phyloP scores from a whole-genome alignment of 768 basidiomycete genomes.

The Cyathus striatus region DNA sequence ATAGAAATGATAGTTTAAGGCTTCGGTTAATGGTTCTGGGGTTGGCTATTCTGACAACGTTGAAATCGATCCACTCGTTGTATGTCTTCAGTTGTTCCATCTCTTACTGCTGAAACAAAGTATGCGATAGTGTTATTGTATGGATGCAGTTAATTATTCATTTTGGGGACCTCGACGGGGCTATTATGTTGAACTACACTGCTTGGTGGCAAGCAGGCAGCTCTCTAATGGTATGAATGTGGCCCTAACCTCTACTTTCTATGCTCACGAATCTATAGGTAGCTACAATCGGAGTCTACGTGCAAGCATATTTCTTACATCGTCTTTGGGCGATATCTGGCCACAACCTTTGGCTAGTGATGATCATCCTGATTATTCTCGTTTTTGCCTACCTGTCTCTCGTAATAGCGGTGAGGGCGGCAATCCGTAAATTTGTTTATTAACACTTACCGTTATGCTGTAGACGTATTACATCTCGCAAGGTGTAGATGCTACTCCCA shows the following conservation, averaged over 20 bases:
- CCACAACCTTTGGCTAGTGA: slow-evolving; percentile 13
- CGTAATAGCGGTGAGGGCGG: slow-evolving; percentile 19
- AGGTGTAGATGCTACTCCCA: slow-evolving; percentile 6
- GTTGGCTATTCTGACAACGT: slow-evolving; percentile 17
- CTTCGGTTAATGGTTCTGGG: slow-evolving; percentile 16
- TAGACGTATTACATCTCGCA: slow-evolving; percentile 22
- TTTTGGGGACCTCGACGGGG: slow-evolving; percentile 21
- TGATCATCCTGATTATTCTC: slow-evolving; percentile 14
- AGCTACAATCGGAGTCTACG: slow-evolving; percentile 23
- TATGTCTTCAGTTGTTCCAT: slow-evolving; percentile 8
- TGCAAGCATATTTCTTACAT: slow-evolving; percentile 24
- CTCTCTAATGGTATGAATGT: slow-evolving; percentile 18
- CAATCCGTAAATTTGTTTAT: no score
- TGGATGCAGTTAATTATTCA: slow-evolving; percentile 23
- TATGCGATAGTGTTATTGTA: slow-evolving; percentile 16
- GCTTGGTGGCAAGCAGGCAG: slow-evolving; percentile 27
- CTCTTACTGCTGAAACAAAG: neutral
- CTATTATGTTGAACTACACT: slow-evolving; percentile 21
- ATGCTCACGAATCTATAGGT: slow-evolving; percentile 11
- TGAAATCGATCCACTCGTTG: slow-evolving; percentile 27
- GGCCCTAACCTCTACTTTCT: neutral
- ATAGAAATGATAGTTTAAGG: slow-evolving; percentile 14
- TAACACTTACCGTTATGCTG: no score
- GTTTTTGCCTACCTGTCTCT: slow-evolving; percentile 21
- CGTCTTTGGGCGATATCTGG: slow-evolving; percentile 23